Percentiles rank a stretch among this genome's conserved stretches.
Evolutionary conservation across 2,329 filamentous ascomycete species (phyloP).

Genomic region (Fusarium oligoseptatum): DNA sequence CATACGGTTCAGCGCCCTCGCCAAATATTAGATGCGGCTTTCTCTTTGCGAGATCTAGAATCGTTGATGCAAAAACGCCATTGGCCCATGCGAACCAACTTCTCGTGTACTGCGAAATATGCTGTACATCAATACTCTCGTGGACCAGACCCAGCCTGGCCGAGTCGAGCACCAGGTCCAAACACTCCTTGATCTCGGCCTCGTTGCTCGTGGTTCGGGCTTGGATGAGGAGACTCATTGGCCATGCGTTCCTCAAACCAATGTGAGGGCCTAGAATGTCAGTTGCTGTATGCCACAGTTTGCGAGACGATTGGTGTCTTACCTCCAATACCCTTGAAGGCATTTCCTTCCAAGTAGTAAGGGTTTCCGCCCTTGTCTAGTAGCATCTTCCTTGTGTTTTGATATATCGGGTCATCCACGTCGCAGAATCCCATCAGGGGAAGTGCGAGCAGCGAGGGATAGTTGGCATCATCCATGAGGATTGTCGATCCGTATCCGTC

Average conservation of each 20-base stretch:
- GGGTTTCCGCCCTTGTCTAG: conserved; percentile 84
- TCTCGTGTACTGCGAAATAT: conserved; percentile 76
- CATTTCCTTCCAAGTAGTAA: conserved; percentile 83
- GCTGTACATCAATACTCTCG: conserved; percentile 89
- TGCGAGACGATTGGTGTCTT: conserved; percentile 41
- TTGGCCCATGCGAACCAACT: conserved; percentile 99
- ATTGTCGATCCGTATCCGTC: conserved; percentile 87
- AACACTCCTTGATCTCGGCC: conserved; percentile 80
- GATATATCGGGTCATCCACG: conserved; percentile 77
- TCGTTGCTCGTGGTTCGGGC: conserved; percentile 90
- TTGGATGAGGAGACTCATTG: conserved; percentile 93
- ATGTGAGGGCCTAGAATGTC: conserved; percentile 70
- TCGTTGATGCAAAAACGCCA: conserved; percentile 92
- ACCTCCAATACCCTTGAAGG: conserved; percentile 92
- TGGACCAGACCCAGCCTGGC: conserved; percentile 86
- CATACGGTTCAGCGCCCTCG: conserved; percentile 70
- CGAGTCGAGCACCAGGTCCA: conserved; percentile 81
- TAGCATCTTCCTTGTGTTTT: conserved; percentile 86
- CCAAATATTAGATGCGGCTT: conserved; percentile 92
- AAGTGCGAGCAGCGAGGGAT: conserved; percentile 83
- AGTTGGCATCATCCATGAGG: conserved; percentile 91
- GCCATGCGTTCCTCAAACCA: conserved; percentile 93
- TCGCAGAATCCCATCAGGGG: conserved; percentile 83
- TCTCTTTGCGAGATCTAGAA: conserved; percentile 87
- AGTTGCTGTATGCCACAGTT: background rate